These are phyloP conservation scores for Venturia asperata DNA, from an alignment of 2,329 filamentous ascomycete species.

Conservation along the genomic window DNA sequence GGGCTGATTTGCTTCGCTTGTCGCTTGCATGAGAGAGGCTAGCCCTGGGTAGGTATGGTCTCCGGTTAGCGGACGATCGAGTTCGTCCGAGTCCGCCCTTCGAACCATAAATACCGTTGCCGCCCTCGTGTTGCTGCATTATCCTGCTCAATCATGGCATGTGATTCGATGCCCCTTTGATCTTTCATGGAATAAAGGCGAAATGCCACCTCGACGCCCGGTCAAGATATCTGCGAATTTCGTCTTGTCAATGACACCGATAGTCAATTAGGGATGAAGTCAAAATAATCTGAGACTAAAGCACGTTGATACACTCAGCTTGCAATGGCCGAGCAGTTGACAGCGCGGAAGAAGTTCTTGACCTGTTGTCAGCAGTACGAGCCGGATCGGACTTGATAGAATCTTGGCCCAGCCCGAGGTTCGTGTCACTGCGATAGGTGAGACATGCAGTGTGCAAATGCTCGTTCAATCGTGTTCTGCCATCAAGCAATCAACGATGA, in stretches of 20 bases:
- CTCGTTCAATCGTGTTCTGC: too few species aligned
- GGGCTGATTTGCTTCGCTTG: conserved; percentile 1
- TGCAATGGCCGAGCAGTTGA: not conserved
- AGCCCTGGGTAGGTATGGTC: not conserved
- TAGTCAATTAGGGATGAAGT: not conserved
- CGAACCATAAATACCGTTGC: not conserved
- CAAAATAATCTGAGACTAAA: not conserved
- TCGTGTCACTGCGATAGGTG: too few species aligned
- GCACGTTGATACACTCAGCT: not conserved
- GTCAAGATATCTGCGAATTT: not conserved
- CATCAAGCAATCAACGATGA: too few species aligned
- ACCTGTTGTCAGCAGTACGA: not conserved
- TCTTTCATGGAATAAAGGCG: not conserved
- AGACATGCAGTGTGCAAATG: too few species aligned
- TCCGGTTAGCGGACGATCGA: not conserved
- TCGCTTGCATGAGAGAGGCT: not conserved
- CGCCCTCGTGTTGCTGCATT: not conserved
- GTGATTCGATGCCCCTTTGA: not conserved
- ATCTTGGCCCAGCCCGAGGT: too few species aligned
- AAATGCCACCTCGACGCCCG: not conserved
- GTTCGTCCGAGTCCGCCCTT: not conserved
- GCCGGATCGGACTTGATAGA: not conserved
- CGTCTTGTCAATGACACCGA: not conserved
- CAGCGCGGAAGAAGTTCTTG: not conserved
- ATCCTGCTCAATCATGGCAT: not conserved